Conservation (phyloP, 768 basidiomycete species). For the Russula emetica region DNA sequence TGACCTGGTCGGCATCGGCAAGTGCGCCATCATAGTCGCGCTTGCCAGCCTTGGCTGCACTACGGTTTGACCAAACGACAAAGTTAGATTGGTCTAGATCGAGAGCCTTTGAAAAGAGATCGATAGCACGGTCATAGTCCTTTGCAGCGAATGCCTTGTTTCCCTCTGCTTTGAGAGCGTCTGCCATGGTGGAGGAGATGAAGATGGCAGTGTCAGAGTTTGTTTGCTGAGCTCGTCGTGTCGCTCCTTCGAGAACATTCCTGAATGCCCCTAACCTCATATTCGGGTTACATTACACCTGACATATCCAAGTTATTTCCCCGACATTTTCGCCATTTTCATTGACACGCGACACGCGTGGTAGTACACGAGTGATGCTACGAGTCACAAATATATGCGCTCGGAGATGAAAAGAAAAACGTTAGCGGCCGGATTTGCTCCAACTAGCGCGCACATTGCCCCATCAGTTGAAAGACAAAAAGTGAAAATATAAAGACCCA, state of each 20-base stretch:
- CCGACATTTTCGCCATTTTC: too few relatives aligned
- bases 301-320: too few relatives aligned
- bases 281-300: slow-evolving; percentile 3
- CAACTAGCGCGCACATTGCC: too few relatives aligned
- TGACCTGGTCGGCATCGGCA: slow-evolving; percentile 85
- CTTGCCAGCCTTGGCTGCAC: slow-evolving; percentile 86
- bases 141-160: slow-evolving; percentile 96
- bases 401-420: too few relatives aligned
- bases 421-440: too few relatives aligned
- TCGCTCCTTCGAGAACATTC: slow-evolving; percentile 23
- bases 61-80: slow-evolving; percentile 90
- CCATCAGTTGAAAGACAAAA: too few relatives aligned
- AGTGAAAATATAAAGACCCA: too few relatives aligned
- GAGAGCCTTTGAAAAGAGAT: slow-evolving; percentile 78
- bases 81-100: slow-evolving; percentile 77
- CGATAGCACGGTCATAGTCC: slow-evolving; percentile 84
- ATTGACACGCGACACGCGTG: too few relatives aligned
- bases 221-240: not conserved
- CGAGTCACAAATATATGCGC: too few relatives aligned
- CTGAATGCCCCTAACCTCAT: slow-evolving; percentile 19
- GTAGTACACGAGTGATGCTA: too few relatives aligned
- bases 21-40: slow-evolving; percentile 72
- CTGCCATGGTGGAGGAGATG: slow-evolving; percentile 23
- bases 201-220: not conserved
- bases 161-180: slow-evolving; percentile 81